Conservation (phyloP, 768 basidiomycete species). For the Suillus subluteus region DNA sequence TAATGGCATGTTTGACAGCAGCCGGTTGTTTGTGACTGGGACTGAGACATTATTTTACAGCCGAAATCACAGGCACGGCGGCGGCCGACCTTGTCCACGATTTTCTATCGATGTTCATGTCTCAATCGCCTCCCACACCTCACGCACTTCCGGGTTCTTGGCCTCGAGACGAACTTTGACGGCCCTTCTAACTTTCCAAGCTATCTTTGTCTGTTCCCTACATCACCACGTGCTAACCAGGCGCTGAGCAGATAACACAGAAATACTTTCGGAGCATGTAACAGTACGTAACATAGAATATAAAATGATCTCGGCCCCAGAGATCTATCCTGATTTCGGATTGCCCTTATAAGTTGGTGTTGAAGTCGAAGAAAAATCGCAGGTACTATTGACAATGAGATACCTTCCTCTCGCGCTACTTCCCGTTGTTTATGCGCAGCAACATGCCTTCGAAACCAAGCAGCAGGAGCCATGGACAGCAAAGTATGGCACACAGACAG, state of each 20-base stretch:
- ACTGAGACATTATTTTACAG: slow-evolving; percentile 17
- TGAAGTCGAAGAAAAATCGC: not conserved
- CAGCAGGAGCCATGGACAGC: slow-evolving; percentile 50
- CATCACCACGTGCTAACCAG: slow-evolving; percentile 8
- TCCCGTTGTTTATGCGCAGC: slow-evolving; percentile 9
- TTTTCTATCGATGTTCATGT: slow-evolving; percentile 43
- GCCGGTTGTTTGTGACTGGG: not conserved
- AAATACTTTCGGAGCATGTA: slow-evolving; percentile 7
- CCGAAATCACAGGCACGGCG: slow-evolving; percentile 46
- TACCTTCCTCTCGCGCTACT: slow-evolving; percentile 6
- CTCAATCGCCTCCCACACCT: slow-evolving; percentile 29
- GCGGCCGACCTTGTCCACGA: slow-evolving; percentile 52
- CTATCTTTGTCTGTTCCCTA: slow-evolving; percentile 4
- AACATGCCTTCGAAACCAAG: slow-evolving; percentile 6
- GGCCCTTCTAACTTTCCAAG: not conserved
- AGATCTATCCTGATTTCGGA: not conserved
- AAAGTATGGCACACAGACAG: slow-evolving; percentile 68
- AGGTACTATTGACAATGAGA: slow-evolving; percentile 5
- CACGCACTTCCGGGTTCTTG: slow-evolving; percentile 14
- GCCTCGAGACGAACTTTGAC: slow-evolving; percentile 28
- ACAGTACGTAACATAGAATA: slow-evolving; percentile 2
- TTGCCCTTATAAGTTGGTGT: not conserved
- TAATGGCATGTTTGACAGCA: slow-evolving; percentile 45
- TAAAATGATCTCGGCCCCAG: not conserved
- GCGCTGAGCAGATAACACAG: slow-evolving; percentile 2